Evolutionary conservation across 2,329 filamentous ascomycete species (phyloP).

Genomic region (Fusarium compactum): DNA sequence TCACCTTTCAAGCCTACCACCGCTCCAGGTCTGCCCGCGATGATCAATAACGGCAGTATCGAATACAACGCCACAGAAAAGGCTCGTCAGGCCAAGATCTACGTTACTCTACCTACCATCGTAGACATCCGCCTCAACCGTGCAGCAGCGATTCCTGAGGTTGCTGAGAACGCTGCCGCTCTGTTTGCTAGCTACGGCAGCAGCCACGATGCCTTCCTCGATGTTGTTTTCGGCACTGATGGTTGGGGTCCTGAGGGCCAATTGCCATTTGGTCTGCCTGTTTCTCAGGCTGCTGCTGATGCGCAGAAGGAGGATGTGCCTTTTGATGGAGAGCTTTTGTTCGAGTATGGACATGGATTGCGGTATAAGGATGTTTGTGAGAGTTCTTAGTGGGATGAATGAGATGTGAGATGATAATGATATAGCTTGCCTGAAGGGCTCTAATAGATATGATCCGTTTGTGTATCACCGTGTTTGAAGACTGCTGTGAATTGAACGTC

Average conservation of each 20-base stretch:
- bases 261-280: slow-evolving; percentile 57
- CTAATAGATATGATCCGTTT: neutral
- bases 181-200: slow-evolving; percentile 57
- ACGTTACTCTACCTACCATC: slow-evolving; percentile 54
- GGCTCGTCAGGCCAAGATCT: slow-evolving; percentile 50
- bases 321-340: slow-evolving; percentile 47
- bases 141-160: slow-evolving; percentile 56
- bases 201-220: slow-evolving; percentile 57
- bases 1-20: slow-evolving; percentile 53
- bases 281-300: slow-evolving; percentile 58
- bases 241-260: slow-evolving; percentile 52
- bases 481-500: neutral
- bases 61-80: slow-evolving; percentile 53
- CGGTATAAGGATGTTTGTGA: slow-evolving; percentile 49
- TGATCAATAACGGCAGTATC: slow-evolving; percentile 56
- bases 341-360: slow-evolving; percentile 50
- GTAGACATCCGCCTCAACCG: slow-evolving; percentile 60
- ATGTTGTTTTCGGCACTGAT: slow-evolving; percentile 56
- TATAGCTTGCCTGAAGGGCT: neutral
- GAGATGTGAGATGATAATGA: slow-evolving; percentile 13
- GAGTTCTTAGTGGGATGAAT: neutral
- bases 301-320: slow-evolving; percentile 47
- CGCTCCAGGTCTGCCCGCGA: slow-evolving; percentile 53
- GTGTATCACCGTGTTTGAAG: neutral
- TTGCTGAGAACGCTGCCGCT: slow-evolving; percentile 54